Conservation (phyloP, 2,329 filamentous ascomycete species). For the Neopestalotiopsis sp. region DNA sequence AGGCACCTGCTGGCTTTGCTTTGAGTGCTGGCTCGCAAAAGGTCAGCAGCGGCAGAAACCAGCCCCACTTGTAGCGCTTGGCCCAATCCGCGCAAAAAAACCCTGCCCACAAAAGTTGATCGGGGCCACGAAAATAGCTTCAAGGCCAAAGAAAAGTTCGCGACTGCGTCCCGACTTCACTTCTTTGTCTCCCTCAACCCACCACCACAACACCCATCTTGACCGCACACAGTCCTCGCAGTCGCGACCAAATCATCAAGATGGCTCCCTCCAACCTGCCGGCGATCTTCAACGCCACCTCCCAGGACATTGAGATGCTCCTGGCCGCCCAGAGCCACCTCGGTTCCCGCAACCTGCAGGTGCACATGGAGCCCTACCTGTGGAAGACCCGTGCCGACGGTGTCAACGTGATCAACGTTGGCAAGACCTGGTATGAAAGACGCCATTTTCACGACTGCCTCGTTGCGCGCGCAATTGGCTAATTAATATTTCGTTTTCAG, state of each 20-base stretch:
- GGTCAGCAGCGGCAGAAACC: slow-evolving; percentile 9
- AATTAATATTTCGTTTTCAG: slow-evolving; percentile 51
- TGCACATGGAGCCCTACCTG: slow-evolving; percentile 99
- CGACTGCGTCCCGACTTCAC: slow-evolving; percentile 28
- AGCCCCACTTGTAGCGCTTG: slow-evolving; percentile 4
- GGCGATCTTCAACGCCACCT: slow-evolving; percentile 94
- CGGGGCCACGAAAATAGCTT: slow-evolving; percentile 15
- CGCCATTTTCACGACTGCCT: slow-evolving; percentile 10
- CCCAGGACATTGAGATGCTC: slow-evolving; percentile 99
- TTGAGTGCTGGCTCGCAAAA: neutral
- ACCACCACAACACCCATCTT: slow-evolving; percentile 22
- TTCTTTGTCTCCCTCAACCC: slow-evolving; percentile 30
- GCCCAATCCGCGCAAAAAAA: slow-evolving; percentile 14
- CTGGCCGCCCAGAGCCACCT: slow-evolving; percentile 96
- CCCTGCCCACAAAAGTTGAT: slow-evolving; percentile 17
- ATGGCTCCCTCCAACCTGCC: slow-evolving; percentile 97
- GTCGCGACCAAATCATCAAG: slow-evolving; percentile 58
- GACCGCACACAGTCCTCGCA: slow-evolving; percentile 4
- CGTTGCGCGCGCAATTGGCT: slow-evolving; percentile 22
- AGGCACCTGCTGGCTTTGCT: neutral
- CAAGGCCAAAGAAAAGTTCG: slow-evolving; percentile 10
- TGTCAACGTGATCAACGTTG: slow-evolving; percentile 99
- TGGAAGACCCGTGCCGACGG: slow-evolving; percentile 99
- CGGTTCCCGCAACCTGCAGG: slow-evolving; percentile 98
- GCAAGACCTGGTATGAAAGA: slow-evolving; percentile 92